Conservation (phyloP, 208 protist species). For the Angomonas ambiguus region DNA sequence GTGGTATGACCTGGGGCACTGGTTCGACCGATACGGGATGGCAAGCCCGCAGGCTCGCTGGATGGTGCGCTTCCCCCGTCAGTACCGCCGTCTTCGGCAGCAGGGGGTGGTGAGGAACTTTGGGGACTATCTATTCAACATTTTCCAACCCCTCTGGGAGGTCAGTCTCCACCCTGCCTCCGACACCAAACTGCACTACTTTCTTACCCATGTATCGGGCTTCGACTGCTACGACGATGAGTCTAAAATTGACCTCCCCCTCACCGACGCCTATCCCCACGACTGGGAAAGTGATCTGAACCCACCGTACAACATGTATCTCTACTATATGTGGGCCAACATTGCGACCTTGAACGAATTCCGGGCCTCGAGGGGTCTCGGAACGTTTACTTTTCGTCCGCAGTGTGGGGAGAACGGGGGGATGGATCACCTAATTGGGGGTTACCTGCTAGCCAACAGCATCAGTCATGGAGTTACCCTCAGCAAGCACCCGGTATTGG, state of each 20-base stretch:
- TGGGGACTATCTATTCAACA: constrained; percentile 92
- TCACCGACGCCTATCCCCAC: constrained; percentile 74
- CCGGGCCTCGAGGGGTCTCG: constrained; percentile 71
- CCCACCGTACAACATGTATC: constrained; percentile 98
- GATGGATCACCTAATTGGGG: constrained; percentile 90
- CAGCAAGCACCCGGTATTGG: constrained; percentile 90
- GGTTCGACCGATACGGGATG: constrained; percentile 95
- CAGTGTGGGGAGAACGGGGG: constrained; percentile 95
- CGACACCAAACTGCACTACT: constrained; percentile 94
- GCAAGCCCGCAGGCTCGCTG: constrained; percentile 94
- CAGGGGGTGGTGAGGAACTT: constrained; percentile 87
- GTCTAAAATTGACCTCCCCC: constrained; percentile 89
- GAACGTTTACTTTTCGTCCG: constrained; percentile 93
- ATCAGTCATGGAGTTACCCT: constrained; percentile 98
- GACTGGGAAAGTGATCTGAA: constrained; percentile 93
- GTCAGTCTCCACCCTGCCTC: constrained; percentile 92
- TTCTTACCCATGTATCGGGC: constrained; percentile 94
- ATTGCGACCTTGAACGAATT: constrained; percentile 95
- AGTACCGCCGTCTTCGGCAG: constrained; percentile 85
- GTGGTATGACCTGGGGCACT: constrained; percentile 94
- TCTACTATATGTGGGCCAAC: constrained; percentile 99
- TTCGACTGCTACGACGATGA: constrained; percentile 97
- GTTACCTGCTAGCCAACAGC: constrained; percentile 91
- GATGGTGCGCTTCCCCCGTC: constrained; percentile 94
- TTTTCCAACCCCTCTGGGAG: constrained; percentile 98